Evolutionary conservation across 495 filamentous ascomycete species (phyloP).

Genomic region (Daldinia decipiens): DNA sequence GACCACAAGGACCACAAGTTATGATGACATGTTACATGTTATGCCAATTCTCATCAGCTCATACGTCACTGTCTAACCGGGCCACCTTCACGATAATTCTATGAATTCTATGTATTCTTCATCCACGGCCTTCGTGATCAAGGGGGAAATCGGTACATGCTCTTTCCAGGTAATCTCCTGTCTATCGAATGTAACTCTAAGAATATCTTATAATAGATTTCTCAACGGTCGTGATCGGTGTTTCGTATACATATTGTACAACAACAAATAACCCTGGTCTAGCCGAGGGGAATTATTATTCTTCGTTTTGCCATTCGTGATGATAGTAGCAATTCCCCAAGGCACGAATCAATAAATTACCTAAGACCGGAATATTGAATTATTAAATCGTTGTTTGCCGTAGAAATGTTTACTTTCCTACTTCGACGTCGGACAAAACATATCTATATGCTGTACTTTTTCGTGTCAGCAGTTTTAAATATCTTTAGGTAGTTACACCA

Average conservation of each 20-base stretch:
- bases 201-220: conserved; percentile 7
- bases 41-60: conserved; percentile 23
- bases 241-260: background rate
- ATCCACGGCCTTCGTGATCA: background rate
- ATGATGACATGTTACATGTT: conserved; percentile 42
- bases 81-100: conserved; percentile 18
- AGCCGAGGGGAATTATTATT: background rate
- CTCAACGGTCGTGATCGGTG: background rate
- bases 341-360: background rate
- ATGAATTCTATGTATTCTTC: no score
- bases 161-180: conserved; percentile 23
- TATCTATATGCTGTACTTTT: conserved; percentile 5
- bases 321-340: background rate
- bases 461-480: background rate
- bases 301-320: background rate
- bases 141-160: background rate
- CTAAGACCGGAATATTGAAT: background rate
- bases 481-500: conserved; percentile 16
- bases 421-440: conserved; percentile 20
- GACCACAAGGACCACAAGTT: conserved; percentile 14
- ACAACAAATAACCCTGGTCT: background rate
- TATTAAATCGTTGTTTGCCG: background rate
- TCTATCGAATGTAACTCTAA: conserved; percentile 23
- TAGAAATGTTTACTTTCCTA: conserved; percentile 4
- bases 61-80: conserved; percentile 36